Conservation (phyloP, 306 rosid species). For the Trifolium repens region DNA sequence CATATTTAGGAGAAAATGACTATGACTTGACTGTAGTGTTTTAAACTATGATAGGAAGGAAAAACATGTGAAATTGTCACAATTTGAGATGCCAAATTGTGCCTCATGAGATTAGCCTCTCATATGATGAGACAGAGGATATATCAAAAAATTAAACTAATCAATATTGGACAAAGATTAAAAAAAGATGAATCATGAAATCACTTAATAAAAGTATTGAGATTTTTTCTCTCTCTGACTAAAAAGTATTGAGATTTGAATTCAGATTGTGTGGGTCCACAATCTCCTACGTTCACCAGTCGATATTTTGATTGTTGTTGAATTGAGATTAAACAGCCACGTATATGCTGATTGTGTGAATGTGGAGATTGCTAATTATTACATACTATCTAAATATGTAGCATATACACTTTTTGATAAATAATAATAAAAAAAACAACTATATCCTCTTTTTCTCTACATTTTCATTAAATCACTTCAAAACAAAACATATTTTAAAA, state of each 20-base stretch:
- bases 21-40: neutral
- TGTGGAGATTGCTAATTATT: too few species aligned
- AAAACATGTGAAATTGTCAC: neutral
- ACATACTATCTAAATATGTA: too few species aligned
- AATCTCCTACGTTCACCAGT: too few species aligned
- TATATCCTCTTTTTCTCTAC: neutral
- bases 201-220: neutral
- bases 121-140: neutral
- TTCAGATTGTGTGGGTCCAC: too few species aligned
- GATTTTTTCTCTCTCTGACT: too few species aligned
- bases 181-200: neutral
- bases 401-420: too few species aligned
- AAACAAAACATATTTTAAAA: neutral
- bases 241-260: too few species aligned
- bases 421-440: neutral
- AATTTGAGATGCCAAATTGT: neutral
- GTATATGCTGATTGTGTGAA: too few species aligned
- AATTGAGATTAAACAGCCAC: too few species aligned
- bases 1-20: slow-evolving; percentile 20
- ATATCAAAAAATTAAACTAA: neutral
- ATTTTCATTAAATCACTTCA: neutral
- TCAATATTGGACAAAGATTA: neutral
- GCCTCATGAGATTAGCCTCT: neutral
- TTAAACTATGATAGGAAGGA: slow-evolving; percentile 8
- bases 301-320: too few species aligned